These are phyloP conservation scores for Aspergillus eucalypticola DNA, from an alignment of 2,329 filamentous ascomycete genomes.

Conservation along the genomic window DNA sequence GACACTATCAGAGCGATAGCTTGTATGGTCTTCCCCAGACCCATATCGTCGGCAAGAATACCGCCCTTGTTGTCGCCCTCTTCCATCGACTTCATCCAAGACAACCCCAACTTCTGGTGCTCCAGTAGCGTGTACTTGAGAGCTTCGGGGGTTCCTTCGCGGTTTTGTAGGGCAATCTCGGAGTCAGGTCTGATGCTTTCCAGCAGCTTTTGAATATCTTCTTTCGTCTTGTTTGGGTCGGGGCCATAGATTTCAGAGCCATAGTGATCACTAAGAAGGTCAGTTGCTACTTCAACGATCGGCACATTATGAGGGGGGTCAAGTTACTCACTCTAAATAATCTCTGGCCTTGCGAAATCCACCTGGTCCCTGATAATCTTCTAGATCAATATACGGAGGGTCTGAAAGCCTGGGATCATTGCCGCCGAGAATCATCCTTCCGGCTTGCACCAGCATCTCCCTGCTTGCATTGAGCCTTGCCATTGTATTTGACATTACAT, in stretches of 20 bases:
- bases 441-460: slow-evolving; percentile 15
- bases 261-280: slow-evolving; percentile 20
- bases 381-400: background rate
- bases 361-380: background rate
- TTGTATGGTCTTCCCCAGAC: slow-evolving; percentile 81
- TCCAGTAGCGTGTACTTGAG: slow-evolving; percentile 71
- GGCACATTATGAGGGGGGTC: background rate
- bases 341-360: slow-evolving; percentile 7
- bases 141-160: slow-evolving; percentile 68
- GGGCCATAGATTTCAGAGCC: slow-evolving; percentile 14
- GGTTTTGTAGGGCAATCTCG: slow-evolving; percentile 61
- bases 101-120: slow-evolving; percentile 76
- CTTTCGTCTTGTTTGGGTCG: slow-evolving; percentile 56
- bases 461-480: slow-evolving; percentile 20
- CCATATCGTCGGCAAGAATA: slow-evolving; percentile 80
- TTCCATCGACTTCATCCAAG: slow-evolving; percentile 76
- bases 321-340: slow-evolving; percentile 14
- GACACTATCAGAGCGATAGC: slow-evolving; percentile 74
- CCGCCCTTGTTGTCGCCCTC: slow-evolving; percentile 70
- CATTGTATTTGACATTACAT: slow-evolving; percentile 23
- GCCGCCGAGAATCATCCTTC: slow-evolving; percentile 11
- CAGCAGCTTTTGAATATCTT: slow-evolving; percentile 70
- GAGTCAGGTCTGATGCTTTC: slow-evolving; percentile 73
- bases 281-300: background rate
- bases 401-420: slow-evolving; percentile 5